Conservation (phyloP, 345 rosid species). For the Sonneratia alba region DNA sequence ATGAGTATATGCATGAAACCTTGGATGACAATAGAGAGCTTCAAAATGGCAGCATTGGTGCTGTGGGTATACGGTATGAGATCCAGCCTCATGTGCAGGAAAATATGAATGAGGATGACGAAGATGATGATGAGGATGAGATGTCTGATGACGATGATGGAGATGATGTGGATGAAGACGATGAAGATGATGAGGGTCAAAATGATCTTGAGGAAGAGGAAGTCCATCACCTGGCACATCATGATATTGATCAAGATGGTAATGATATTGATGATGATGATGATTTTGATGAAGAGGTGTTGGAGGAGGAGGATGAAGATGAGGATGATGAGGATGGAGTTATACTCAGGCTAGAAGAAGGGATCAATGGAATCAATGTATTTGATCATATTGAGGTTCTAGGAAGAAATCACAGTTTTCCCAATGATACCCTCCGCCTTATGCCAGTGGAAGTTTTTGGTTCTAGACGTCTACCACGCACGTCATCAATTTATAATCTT, state of each 20-base stretch:
- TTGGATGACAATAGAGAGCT: conserved; percentile 63
- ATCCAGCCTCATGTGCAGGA: conserved; percentile 73
- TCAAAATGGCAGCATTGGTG: conserved; percentile 59
- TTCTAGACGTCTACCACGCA: conserved; percentile 91
- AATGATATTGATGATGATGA: conserved; percentile 93
- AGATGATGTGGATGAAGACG: conserved; percentile 19
- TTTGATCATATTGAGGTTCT: conserved; percentile 92
- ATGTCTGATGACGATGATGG: conserved; percentile 36
- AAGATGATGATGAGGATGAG: conserved; percentile 67
- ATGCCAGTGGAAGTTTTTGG: conserved; percentile 98
- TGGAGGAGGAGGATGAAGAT: conserved; percentile 87
- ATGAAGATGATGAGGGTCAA: conserved; percentile 29
- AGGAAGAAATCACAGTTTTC: conserved; percentile 73
- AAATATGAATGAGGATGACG: conserved; percentile 72
- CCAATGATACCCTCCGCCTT: conserved; percentile 77
- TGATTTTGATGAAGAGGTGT: conserved; percentile 83
- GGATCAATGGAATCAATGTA: conserved; percentile 79
- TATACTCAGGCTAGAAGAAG: conserved; percentile 81
- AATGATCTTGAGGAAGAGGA: conserved; percentile 60
- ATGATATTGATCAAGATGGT: conserved; percentile 91
- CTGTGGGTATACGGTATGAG: conserved; percentile 63
- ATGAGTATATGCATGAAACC: conserved; percentile 84
- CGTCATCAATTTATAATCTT: conserved; percentile 89
- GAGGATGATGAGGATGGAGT: conserved; percentile 90
- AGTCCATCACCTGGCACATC: conserved; percentile 80